Base-by-base conservation (phyloP, 73 alveolate genomes). In the Symbiodinium pilosum region DNA sequence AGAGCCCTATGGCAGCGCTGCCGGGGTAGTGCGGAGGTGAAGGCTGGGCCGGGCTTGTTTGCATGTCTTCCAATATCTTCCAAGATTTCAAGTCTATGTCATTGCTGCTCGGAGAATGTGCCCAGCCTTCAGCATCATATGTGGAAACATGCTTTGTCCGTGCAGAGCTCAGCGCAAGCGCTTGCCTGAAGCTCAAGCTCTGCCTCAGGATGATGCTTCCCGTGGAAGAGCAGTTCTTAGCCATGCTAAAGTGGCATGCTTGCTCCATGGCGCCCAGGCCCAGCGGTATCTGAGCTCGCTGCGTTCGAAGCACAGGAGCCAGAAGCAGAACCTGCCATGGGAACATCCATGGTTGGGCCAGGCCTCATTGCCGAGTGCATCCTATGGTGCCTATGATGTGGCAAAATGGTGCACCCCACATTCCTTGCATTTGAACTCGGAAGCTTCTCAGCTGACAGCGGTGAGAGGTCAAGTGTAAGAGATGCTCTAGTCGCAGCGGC, bases 121-220 rank as follows among this genome's bases (percentile, higher is more conserved):
- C 26, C 26, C 32, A 26, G 73, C 2, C 73, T 16, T n/a, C 73
- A 54, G 1, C 73, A 54, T 47, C 64, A 47, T 47, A 47, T 47
- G 16, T 47, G 64, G 24, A 47, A 2, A 18, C 34, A 24, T 51
- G 26, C 71, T 12, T 12, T 12, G 28, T n/a, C 81, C 12, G 81
- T 64, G 81, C 38, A 38, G 81, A 64, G 81, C 81, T 64, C 81
- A 64, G 81, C 30, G 81, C 81, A 64, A 64, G 81, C 24, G 41
- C 81, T 64, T 64, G 81, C 81, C 81, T 64, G 81, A 64, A 64
- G 81, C 81, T 38, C 81, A 64, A 38, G 81, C 81, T 64, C 81
- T 64, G 81, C 38, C 81, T 9, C 81, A 26, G 81, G 30, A 9
- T 32, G 20, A 26, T 9, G 81, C 38, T 64, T 64, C 38, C 81